Percentiles rank a stretch among this genome's conserved stretches.
Conservation (phyloP, 495 filamentous ascomycete genomes). For the Hypoxylon rickii region DNA sequence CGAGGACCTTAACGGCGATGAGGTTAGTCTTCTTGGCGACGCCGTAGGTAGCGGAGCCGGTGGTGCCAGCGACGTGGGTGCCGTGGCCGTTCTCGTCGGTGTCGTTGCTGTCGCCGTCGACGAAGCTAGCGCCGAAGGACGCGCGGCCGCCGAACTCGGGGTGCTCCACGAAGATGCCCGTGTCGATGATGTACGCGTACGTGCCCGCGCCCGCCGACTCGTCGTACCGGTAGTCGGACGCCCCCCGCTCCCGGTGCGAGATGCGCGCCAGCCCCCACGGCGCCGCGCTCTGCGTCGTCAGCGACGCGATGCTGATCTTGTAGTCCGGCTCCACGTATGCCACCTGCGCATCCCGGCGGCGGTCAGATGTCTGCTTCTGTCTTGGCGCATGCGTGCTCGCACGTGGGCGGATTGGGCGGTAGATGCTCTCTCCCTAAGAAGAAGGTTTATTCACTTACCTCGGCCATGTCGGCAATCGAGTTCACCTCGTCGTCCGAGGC, state of each 20-base stretch:
- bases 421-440: too few species aligned
- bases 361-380: neutral
- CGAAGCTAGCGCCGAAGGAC: slow-evolving; percentile 51
- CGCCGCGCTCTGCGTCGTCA: slow-evolving; percentile 36
- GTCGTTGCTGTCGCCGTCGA: slow-evolving; percentile 30
- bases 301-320: slow-evolving; percentile 21
- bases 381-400: too few species aligned
- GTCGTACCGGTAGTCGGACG: slow-evolving; percentile 50
- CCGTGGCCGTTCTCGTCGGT: slow-evolving; percentile 48
- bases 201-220: slow-evolving; percentile 47
- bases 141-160: slow-evolving; percentile 58
- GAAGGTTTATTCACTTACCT: too few species aligned
- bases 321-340: slow-evolving; percentile 35
- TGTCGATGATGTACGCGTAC: slow-evolving; percentile 53
- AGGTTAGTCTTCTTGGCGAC: slow-evolving; percentile 43
- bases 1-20: slow-evolving; percentile 45
- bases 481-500: slow-evolving; percentile 43
- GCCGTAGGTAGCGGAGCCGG: slow-evolving; percentile 39
- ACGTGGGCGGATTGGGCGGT: neutral
- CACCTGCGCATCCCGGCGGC: slow-evolving; percentile 16
- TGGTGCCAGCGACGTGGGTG: slow-evolving; percentile 45
- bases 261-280: slow-evolving; percentile 53
- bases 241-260: slow-evolving; percentile 38
- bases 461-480: slow-evolving; percentile 44
- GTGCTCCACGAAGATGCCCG: slow-evolving; percentile 54